A percentile compares a stretch with the other conserved stretches of the same genome.
Evolutionary conservation across 495 filamentous ascomycete species (phyloP).

Genomic region (Symbiotaphrina buchneri): DNA sequence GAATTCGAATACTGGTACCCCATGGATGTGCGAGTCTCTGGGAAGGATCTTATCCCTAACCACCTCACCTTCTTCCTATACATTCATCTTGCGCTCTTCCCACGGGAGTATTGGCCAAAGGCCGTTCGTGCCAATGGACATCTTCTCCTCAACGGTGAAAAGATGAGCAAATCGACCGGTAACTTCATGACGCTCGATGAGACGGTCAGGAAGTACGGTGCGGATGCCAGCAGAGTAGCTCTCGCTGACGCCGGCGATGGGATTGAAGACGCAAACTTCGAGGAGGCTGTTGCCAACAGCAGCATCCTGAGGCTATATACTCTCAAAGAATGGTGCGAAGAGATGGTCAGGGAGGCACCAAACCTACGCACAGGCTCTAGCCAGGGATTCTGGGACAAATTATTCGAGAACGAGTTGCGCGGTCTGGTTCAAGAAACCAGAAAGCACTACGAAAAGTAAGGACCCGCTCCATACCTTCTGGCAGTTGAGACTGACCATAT

Average conservation of each 20-base stretch:
- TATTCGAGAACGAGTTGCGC: constrained; percentile 92
- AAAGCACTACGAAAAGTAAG: constrained; percentile 50
- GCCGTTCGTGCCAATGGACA: constrained; percentile 78
- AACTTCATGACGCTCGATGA: constrained; percentile 89
- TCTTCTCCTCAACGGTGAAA: constrained; percentile 81
- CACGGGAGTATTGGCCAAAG: constrained; percentile 64
- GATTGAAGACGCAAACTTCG: constrained; percentile 92
- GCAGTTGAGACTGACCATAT: not conserved
- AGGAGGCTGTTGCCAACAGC: constrained; percentile 79
- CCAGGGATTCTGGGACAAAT: constrained; percentile 60
- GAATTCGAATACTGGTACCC: constrained; percentile 98
- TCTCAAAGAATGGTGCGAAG: constrained; percentile 83
- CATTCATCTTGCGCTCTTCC: constrained; percentile 79
- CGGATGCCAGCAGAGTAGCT: constrained; percentile 77
- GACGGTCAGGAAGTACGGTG: constrained; percentile 75
- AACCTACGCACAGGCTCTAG: constrained; percentile 49
- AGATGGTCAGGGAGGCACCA: constrained; percentile 42
- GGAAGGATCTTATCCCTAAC: constrained; percentile 73
- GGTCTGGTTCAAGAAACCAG: constrained; percentile 50
- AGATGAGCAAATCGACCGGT: constrained; percentile 89
- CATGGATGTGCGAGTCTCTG: constrained; percentile 61
- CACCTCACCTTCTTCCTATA: constrained; percentile 96
- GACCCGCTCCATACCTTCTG: constrained; percentile 1
- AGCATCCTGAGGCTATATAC: constrained; percentile 71
- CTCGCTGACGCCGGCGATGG: constrained; percentile 90